phyloP scores from a whole-genome alignment of 2,329 filamentous ascomycete genomes.

The Pseudocercospora musae region DNA sequence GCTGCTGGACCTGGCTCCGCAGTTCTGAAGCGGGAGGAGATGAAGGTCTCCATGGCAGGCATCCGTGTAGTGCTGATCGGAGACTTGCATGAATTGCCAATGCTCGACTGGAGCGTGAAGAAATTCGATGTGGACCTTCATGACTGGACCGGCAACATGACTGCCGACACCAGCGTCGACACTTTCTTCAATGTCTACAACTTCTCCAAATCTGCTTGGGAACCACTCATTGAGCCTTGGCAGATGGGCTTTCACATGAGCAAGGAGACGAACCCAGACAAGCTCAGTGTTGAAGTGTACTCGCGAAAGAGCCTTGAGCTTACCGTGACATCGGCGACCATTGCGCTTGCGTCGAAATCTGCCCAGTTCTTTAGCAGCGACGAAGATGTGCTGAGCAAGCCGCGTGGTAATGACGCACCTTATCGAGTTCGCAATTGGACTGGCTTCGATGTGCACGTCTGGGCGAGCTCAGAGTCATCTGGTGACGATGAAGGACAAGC shows the following conservation, averaged over 20 bases:
- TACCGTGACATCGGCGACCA: constrained; percentile 88
- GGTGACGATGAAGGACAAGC: constrained; percentile 66
- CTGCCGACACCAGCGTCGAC: constrained; percentile 84
- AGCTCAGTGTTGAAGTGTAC: constrained; percentile 77
- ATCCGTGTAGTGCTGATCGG: constrained; percentile 92
- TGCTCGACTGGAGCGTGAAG: constrained; percentile 91
- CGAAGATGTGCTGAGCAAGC: constrained; percentile 89
- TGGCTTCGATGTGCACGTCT: constrained; percentile 82
- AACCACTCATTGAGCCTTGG: constrained; percentile 95
- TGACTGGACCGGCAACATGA: constrained; percentile 87
- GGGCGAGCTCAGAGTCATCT: constrained; percentile 64
- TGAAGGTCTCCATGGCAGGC: constrained; percentile 82
- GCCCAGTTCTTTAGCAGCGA: constrained; percentile 84
- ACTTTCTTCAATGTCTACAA: constrained; percentile 98
- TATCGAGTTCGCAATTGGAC: constrained; percentile 95
- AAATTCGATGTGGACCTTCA: constrained; percentile 78
- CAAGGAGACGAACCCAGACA: constrained; percentile 69
- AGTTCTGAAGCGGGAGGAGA: constrained; percentile 68
- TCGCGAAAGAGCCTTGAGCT: constrained; percentile 90
- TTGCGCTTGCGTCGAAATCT: constrained; percentile 88
- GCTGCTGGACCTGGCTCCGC: constrained; percentile 45
- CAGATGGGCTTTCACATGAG: constrained; percentile 86
- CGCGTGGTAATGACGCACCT: constrained; percentile 83
- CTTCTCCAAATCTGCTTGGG: constrained; percentile 98
- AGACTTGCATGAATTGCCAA: constrained; percentile 89